Conservation (phyloP, 345 rosid genomes). For the Populus ilicifolia region DNA sequence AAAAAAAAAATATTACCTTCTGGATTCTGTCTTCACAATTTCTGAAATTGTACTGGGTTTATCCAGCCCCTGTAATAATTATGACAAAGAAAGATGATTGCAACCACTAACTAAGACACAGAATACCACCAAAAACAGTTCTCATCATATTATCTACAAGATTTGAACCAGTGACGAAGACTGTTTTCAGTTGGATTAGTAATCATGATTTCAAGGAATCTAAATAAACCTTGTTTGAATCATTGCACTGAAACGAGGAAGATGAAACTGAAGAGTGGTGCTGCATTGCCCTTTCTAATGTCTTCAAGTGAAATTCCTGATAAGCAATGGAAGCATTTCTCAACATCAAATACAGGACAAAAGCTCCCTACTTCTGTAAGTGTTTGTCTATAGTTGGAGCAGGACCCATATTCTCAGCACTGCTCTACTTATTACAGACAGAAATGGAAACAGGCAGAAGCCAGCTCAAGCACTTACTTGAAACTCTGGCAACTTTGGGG, state of each 20-base stretch:
- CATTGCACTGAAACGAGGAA: constrained; percentile 33
- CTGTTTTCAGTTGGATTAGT: neutral
- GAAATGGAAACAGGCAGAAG: neutral
- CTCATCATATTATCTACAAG: neutral
- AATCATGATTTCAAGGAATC: neutral
- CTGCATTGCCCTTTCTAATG: constrained; percentile 83
- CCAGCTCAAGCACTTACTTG: constrained; percentile 47
- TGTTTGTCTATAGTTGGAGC: neutral
- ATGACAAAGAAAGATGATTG: neutral
- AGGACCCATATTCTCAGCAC: neutral
- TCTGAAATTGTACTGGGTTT: constrained; percentile 36
- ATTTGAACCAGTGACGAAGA: neutral
- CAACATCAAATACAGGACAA: constrained; percentile 12
- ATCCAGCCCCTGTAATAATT: constrained; percentile 41
- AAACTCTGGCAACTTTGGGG: constrained; percentile 79
- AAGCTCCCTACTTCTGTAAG: neutral
- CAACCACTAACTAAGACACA: neutral
- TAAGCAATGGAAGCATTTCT: constrained; percentile 15
- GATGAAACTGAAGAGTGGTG: constrained; percentile 49
- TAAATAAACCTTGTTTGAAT: constrained; percentile 49
- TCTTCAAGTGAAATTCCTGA: constrained; percentile 87
- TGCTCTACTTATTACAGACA: neutral
- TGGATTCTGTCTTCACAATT: constrained; percentile 47
- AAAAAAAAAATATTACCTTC: constrained; percentile 39
- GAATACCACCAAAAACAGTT: neutral